A percentile compares a stretch with the other conserved stretches of the same genome.
Evolutionary conservation across 345 rosid species (phyloP).

Genomic region (Crucihimalaya himalaica): DNA sequence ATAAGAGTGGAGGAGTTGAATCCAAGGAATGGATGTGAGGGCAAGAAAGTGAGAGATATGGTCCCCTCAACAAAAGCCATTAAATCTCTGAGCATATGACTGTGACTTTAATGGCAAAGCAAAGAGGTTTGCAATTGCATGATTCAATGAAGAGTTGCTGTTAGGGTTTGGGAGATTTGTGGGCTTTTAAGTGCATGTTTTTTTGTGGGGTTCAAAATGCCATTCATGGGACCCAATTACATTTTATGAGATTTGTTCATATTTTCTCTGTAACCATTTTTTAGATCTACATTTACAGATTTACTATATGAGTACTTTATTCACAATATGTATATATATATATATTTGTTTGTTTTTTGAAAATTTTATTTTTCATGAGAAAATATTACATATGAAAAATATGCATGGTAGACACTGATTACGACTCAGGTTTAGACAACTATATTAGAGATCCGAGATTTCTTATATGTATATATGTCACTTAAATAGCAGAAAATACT

Average conservation of each 20-base stretch:
- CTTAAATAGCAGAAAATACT: too few species aligned
- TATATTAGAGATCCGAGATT: background rate
- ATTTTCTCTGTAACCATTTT: background rate
- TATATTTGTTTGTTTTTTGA: background rate
- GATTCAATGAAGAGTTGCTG: constrained; percentile 44
- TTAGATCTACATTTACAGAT: constrained; percentile 3
- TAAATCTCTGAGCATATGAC: constrained; percentile 46
- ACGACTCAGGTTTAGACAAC: background rate
- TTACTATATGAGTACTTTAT: background rate
- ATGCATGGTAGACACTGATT: background rate
- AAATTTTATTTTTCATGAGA: background rate
- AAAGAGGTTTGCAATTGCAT: constrained; percentile 44
- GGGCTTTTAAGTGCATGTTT: constrained; percentile 42
- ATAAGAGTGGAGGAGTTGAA: constrained; percentile 37
- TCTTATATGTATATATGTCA: too few species aligned
- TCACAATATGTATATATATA: too few species aligned
- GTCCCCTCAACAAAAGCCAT: constrained; percentile 47
- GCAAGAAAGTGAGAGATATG: constrained; percentile 39
- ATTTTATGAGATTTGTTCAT: constrained; percentile 17
- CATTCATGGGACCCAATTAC: constrained; percentile 32
- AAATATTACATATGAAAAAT: background rate
- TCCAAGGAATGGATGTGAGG: constrained; percentile 40
- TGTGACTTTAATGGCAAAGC: constrained; percentile 47
- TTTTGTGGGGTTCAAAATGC: constrained; percentile 35
- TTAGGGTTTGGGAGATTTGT: constrained; percentile 45